Conservation (phyloP, 495 filamentous ascomycete species). For the Talaromyces thailandensis region DNA sequence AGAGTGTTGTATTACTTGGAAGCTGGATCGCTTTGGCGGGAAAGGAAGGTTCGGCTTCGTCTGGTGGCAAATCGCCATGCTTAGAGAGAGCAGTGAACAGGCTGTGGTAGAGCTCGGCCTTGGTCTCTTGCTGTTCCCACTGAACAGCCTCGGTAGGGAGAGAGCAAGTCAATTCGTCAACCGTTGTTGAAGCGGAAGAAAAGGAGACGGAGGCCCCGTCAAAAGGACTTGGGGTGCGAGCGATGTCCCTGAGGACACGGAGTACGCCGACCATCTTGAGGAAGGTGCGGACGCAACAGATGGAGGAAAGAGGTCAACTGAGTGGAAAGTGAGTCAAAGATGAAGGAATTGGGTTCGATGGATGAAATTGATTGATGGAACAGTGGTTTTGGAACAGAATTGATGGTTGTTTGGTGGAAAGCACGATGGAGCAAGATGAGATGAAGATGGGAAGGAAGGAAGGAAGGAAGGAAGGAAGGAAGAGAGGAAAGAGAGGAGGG, state of each 20-base stretch:
- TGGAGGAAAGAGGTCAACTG: neutral
- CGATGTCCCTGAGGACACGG: neutral
- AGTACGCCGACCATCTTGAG: neutral
- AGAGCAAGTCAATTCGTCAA: neutral
- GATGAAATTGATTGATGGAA: neutral
- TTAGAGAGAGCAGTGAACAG: neutral
- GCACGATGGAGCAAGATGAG: neutral
- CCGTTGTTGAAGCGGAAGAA: neutral
- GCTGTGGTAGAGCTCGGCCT: neutral
- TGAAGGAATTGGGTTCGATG: neutral
- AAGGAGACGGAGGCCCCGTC: neutral
- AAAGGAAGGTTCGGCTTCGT: neutral
- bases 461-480: neutral
- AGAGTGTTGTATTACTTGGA: neutral
- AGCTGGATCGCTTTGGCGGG: neutral
- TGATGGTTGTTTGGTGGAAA: neutral
- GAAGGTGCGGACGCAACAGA: neutral
- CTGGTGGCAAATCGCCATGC: neutral
- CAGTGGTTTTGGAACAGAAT: neutral
- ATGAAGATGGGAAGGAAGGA: neutral
- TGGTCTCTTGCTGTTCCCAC: neutral
- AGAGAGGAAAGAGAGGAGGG: neutral
- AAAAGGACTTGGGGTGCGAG: neutral
- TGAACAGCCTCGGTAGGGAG: neutral
- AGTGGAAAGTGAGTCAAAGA: constrained; percentile 8